Percentiles rank a stretch among this genome's conserved stretches.
phyloP scores from a whole-genome alignment of 2,329 filamentous ascomycete genomes.

The Coccinonectria pachysandricola region DNA sequence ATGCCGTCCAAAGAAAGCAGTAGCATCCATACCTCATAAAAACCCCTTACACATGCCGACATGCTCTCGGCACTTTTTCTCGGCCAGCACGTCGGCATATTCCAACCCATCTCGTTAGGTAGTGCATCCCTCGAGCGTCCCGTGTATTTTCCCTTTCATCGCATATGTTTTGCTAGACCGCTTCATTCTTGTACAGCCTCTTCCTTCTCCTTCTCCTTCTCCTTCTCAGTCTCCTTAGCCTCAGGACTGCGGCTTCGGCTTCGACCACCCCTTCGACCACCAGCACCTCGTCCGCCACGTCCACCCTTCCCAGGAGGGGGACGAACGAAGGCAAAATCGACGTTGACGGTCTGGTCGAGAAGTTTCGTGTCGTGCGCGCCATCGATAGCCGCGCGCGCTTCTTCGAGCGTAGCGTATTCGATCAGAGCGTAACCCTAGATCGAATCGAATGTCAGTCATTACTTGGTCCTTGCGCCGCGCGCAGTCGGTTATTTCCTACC shows the following conservation, averaged over 20 bases:
- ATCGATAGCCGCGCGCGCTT: conserved; percentile 74
- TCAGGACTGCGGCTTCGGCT: conserved; percentile 41
- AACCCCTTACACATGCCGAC: conserved; percentile 19
- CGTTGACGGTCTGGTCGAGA: conserved; percentile 68
- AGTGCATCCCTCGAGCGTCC: too few relatives aligned
- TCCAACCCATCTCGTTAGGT: conserved; percentile 1
- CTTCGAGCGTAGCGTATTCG: conserved; percentile 69
- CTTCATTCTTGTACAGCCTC: background rate
- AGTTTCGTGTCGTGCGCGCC: conserved; percentile 68
- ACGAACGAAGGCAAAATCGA: conserved; percentile 79
- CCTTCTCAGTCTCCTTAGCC: conserved; percentile 19
- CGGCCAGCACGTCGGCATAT: conserved; percentile 16
- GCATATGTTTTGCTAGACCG: background rate
- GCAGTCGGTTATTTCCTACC: conserved; percentile 33
- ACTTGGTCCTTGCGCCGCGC: conserved; percentile 1
- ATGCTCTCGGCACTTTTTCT: conserved; percentile 9
- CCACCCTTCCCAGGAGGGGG: conserved; percentile 52
- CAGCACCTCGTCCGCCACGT: conserved; percentile 26
- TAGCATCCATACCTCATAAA: conserved; percentile 15
- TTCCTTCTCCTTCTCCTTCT: conserved; percentile 1
- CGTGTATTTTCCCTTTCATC: conserved; percentile 1
- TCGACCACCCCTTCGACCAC: conserved; percentile 33
- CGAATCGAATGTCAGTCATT: too few relatives aligned
- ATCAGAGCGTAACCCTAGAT: conserved; percentile 71
- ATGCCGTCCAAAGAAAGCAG: background rate